A percentile compares a stretch with the other conserved stretches of the same genome.
Evolutionary conservation across 2,329 filamentous ascomycete species (phyloP).

Genomic region (Pseudogymnoascus sp.): DNA sequence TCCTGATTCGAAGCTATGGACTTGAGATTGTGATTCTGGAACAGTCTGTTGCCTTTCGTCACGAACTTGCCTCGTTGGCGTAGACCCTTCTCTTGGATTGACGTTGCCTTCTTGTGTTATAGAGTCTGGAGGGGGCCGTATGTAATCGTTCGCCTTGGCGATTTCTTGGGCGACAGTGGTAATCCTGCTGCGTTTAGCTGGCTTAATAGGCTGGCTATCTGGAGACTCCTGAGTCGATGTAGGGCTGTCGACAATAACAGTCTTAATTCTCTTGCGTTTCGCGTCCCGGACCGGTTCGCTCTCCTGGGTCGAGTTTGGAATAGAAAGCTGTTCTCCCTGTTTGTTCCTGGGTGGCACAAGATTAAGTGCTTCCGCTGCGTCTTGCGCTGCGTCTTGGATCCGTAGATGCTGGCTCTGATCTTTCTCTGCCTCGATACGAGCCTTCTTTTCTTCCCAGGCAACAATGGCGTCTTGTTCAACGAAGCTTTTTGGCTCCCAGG

Average conservation of each 20-base stretch:
- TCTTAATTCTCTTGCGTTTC: conserved; percentile 16
- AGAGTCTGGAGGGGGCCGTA: conserved; percentile 24
- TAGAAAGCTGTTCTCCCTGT: background rate
- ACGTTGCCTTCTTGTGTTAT: conserved; percentile 12
- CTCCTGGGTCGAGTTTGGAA: conserved; percentile 12
- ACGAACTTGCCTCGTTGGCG: conserved; percentile 2
- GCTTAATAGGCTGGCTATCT: conserved; percentile 11
- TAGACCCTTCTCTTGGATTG: conserved; percentile 14
- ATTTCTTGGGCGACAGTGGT: conserved; percentile 9
- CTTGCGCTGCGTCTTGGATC: background rate
- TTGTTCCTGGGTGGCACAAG: background rate
- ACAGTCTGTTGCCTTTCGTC: background rate
- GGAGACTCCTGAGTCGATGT: background rate
- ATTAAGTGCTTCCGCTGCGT: background rate
- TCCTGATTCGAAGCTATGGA: background rate
- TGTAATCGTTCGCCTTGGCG: conserved; percentile 16
- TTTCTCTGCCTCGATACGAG: background rate
- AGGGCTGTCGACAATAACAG: background rate
- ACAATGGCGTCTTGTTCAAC: conserved; percentile 6
- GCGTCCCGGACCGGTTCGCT: conserved; percentile 18
- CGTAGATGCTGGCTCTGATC: background rate
- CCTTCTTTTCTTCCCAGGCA: conserved; percentile 11
- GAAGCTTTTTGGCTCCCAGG: conserved; percentile 38
- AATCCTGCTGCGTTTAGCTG: conserved; percentile 13
- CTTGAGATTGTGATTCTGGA: background rate